Evolutionary conservation across 305 asterid species (phyloP).

Genomic region (Rubia peregrina): DNA sequence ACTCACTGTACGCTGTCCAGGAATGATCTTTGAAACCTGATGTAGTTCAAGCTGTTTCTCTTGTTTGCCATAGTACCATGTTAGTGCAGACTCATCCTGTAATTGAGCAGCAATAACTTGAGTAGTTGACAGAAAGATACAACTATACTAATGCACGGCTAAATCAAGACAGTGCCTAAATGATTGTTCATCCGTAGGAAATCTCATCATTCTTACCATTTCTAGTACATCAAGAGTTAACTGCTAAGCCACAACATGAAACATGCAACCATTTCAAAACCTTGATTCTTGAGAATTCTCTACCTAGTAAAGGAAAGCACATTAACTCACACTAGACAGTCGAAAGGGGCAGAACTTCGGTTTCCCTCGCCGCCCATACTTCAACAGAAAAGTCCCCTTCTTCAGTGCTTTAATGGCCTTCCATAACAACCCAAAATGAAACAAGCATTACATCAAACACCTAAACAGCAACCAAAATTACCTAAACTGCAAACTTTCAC

Average conservation of each 20-base stretch:
- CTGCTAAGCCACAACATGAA: conserved; percentile 1
- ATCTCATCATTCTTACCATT: neutral
- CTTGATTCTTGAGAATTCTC: neutral
- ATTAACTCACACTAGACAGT: conserved; percentile 57
- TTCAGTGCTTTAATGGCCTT: conserved; percentile 84
- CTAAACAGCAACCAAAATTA: conserved; percentile 2
- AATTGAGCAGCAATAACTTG: conserved; percentile 16
- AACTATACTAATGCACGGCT: neutral
- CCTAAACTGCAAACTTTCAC: neutral
- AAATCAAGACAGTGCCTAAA: neutral
- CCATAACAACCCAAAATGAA: conserved; percentile 15
- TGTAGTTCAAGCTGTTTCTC: conserved; percentile 76
- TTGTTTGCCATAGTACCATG: conserved; percentile 83
- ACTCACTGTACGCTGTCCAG: conserved; percentile 98
- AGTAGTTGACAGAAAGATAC: conserved; percentile 10
- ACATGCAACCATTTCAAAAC: neutral
- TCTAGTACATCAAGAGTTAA: neutral
- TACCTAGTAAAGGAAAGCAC: neutral
- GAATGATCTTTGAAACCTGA: conserved; percentile 68
- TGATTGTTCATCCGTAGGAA: neutral
- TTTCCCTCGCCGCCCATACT: conserved; percentile 90
- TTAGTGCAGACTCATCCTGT: conserved; percentile 80
- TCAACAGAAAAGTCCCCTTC: conserved; percentile 85
- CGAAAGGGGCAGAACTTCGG: conserved; percentile 95
- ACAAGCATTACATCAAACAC: conserved; percentile 8